Evolutionary conservation across 768 basidiomycete genomes (phyloP), one percentile per base, ranked within the genome.

Genomic region (Mycena amicta): DNA sequence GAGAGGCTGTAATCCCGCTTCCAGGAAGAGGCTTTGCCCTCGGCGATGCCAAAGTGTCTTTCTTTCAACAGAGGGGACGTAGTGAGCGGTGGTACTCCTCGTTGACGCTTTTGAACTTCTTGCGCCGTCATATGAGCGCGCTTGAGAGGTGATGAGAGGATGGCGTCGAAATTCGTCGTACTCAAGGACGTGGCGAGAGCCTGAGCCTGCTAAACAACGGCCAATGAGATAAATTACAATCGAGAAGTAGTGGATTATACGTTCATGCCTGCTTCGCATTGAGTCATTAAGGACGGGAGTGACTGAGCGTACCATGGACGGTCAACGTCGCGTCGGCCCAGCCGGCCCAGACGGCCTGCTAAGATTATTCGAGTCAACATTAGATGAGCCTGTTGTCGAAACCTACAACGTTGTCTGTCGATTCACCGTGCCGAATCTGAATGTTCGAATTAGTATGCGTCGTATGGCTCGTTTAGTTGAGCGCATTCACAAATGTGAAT

Each of bases 401-500:
- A n/a, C n/a, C n/a, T n/a, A n/a, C 90, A 67, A 87, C 61, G 64
- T 93, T 93, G 63, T 92, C 90, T 30, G 80, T 83, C 6, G 90
- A 90, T 66, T 93, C 88, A 27, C 85, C 90, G 68, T 93, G 90
- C 53, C 90, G 78, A 63, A 91, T 77, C 89, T 92, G 18, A 28
- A 25, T 27, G 50, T 16, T 41, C 25, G 27, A 23, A 40, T 58
- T 31, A 49, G 4, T 49, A 6, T 6, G 8, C 12, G n/a, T 49
- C 13, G 11, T 26, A 5, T n/a, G n/a, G n/a, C n/a, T n/a, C n/a
- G n/a, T n/a, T n/a, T n/a, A n/a, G n/a, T 49, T 49, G 26, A 26
- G 47, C 12, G 25, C 12, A 28, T 15, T 69, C 57, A 79, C 80
- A 59, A 81, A 71, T 13, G 75, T 73, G 57, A 81, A 74, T 27